phyloP scores from a whole-genome alignment of 176 grass and related monocot species.

The Ampelocalamus luodianensis region DNA sequence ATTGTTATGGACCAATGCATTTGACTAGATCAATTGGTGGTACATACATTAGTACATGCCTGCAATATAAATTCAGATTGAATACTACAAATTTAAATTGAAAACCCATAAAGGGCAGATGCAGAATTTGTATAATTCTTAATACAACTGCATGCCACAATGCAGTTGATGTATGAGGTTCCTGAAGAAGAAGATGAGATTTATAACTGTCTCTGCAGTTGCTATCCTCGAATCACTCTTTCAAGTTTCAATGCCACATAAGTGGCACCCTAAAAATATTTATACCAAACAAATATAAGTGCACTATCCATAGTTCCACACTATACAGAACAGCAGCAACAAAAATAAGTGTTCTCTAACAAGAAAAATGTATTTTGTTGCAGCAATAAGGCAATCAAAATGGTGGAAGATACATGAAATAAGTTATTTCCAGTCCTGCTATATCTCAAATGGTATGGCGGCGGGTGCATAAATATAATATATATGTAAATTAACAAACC shows the following conservation, averaged over 20 bases:
- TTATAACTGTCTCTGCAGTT: constrained; percentile 15
- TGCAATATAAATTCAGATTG: constrained; percentile 16
- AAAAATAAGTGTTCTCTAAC: neutral
- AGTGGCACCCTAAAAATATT: constrained; percentile 28
- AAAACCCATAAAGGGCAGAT: constrained; percentile 19
- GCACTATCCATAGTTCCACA: constrained; percentile 1
- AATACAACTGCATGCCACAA: constrained; percentile 17
- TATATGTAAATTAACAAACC: constrained; percentile 51
- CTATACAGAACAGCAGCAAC: neutral
- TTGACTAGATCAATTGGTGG: constrained; percentile 2
- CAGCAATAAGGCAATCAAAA: constrained; percentile 15
- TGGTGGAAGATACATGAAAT: constrained; percentile 14
- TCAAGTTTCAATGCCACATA: neutral
- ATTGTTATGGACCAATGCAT: constrained; percentile 25
- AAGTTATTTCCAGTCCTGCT: neutral
- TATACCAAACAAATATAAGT: constrained; percentile 38
- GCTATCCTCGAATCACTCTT: constrained; percentile 12
- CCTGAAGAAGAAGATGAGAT: constrained; percentile 23
- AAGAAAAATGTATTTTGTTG: neutral
- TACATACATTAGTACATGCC: constrained; percentile 20
- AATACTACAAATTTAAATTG: neutral
- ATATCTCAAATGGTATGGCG: constrained; percentile 10
- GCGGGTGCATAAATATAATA: neutral
- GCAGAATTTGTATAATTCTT: neutral
- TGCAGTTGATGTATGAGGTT: constrained; percentile 19